Evolutionary conservation across 495 filamentous ascomycete species (phyloP), one percentile per base, ranked within the genome.

Genomic region (Annulohypoxylon stygium): DNA sequence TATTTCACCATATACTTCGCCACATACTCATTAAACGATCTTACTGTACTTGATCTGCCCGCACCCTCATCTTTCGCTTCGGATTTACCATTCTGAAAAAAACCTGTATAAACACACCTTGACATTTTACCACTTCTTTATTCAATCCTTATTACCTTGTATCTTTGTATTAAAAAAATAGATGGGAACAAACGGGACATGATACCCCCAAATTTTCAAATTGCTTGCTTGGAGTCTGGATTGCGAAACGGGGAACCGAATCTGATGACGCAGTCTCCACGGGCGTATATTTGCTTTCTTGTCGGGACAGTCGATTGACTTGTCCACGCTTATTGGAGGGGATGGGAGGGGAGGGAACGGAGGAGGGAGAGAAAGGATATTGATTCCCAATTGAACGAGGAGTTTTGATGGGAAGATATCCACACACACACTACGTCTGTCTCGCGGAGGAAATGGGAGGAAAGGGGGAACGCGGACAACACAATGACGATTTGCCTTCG

Each of bases 181-280:
- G 70, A 76, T 70, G 66, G 64, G 64, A 65, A 69, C 51, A 62
- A 65, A 71, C 64, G 73, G 65, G 68, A 55, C 60, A 75, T 72
- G 73, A 75, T 75, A 75, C 73, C 73, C 73, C 41, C 68, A 62
- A 63, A 51, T 48, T 58, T 30, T 30, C 5, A 71, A 69, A 69
- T 69, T 72, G 65, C 39, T 71, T 69, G 73, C 67, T 71, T 65
- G 69, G 73, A 69, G 65, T 71, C 61, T 54, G 60, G 47, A 54
- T 25, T 33, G 26, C 36, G 39, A 43, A 45, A 58, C 37, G 45
- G 54, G 59, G 25, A 51, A 55, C 71, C 51, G 60, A 60, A 51
- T 71, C 54, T 67, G 37, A 68, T 20, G 58, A 70, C 61, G 60
- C 67, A 58, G 43, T 51, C 36, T 54, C 64, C 34, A 37, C 51